Evolutionary conservation across 176 grass and related monocot species (phyloP).

Genomic region (Oryza glumipatula): DNA sequence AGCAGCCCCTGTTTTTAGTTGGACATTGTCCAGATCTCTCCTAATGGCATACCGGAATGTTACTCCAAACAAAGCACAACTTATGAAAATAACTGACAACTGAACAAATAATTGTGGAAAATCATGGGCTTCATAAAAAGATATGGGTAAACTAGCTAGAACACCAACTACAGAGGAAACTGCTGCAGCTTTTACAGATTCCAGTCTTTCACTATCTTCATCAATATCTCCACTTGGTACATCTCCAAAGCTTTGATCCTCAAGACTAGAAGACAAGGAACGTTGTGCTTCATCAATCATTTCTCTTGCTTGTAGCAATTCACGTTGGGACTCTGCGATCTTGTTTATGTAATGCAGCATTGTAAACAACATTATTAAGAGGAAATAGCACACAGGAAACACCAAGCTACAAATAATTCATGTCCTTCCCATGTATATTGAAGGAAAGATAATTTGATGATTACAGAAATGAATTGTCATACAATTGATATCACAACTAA

Average conservation of each 20-base stretch:
- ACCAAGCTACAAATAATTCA: conserved; percentile 30
- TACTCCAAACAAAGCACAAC: conserved; percentile 80
- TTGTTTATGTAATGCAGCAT: conserved; percentile 31
- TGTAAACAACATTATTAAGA: conserved; percentile 36
- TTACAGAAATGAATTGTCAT: conserved; percentile 30
- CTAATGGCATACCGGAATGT: conserved; percentile 82
- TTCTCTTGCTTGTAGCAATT: conserved; percentile 73
- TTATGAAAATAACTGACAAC: conserved; percentile 59
- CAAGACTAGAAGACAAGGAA: conserved; percentile 57
- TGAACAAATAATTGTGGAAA: conserved; percentile 60
- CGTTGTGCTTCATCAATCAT: conserved; percentile 83
- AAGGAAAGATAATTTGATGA: conserved; percentile 36
- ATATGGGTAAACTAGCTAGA: conserved; percentile 79
- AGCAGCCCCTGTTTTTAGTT: conserved; percentile 74
- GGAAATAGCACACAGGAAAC: conserved; percentile 4
- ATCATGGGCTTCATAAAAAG: conserved; percentile 64
- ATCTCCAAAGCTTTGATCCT: conserved; percentile 47
- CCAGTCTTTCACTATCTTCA: conserved; percentile 66
- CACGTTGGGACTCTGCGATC: conserved; percentile 83
- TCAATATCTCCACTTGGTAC: conserved; percentile 45
- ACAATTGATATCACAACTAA: conserved; percentile 39
- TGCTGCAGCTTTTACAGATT: conserved; percentile 74
- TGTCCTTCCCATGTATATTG: conserved; percentile 17
- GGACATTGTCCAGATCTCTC: conserved; percentile 81
- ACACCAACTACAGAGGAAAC: conserved; percentile 70